Base-by-base conservation (phyloP, 2,329 filamentous ascomycete species). In the Fusarium poae region DNA sequence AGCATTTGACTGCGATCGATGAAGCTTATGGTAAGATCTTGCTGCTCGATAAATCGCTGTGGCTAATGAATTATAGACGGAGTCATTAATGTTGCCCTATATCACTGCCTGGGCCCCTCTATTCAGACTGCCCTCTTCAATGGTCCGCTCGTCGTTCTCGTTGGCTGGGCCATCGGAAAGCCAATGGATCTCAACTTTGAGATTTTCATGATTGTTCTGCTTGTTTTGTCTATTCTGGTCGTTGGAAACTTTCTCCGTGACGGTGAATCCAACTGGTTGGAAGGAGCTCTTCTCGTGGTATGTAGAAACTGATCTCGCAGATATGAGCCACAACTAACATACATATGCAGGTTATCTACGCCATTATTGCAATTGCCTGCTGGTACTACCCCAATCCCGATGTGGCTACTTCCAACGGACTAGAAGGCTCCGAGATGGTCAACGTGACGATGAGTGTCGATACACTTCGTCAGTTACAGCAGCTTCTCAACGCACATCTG, bases 61-160 rank as follows among this genome's bases (percentile, higher is more conserved):
- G 13, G 39, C 70, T 65, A 34, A 66, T 25, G 42, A 20, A 15
- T 8, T 1, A 4, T 1, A 77, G 87, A 89, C 62, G 85, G 87
- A 30, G 84, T 86, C 49, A 90, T 91, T 78, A 92, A 92, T 72
- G 88, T 91, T 68, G 89, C 90, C 0, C 81, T 92, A 13, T 90
- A 89, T 54, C 91, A 93, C 74, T 90, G 92, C 55, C 84, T 94
- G 12, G 91, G 89, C 7, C 89, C 91, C 4, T 91, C 89, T 2
- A 91, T 93, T 57, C 91, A 93, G 74, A 93, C 91, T 0, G 91
- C 91, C 0, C 83, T 94, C 4, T 86, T 94, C 77, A 93, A 93
- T 74, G 90, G 88, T 0, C 91, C 91, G 2, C 83, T 93, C 4
- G 88, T 91, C 12, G 87, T 93, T 25, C 81, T 93, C 27, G 86